Conservation (phyloP, 495 filamentous ascomycete genomes). For the Neurospora africana region DNA sequence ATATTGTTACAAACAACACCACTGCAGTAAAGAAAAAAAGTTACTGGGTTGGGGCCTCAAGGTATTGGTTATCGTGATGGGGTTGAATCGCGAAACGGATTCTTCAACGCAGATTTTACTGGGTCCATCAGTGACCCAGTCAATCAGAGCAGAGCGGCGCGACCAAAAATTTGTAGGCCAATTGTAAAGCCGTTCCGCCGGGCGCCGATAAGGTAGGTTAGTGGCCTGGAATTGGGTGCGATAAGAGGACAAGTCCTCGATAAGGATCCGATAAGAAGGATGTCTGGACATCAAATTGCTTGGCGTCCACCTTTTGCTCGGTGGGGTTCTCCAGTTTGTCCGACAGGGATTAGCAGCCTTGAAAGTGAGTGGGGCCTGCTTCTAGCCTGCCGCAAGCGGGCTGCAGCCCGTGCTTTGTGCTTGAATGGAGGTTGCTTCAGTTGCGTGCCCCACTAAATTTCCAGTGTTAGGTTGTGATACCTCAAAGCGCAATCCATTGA, state of each 20-base stretch:
- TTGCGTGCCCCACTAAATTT: neutral
- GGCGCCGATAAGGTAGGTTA: neutral
- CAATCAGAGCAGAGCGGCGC: slow-evolving; percentile 3
- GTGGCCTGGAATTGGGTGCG: neutral
- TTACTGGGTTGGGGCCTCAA: neutral
- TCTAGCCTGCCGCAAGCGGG: neutral
- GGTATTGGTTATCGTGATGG: neutral
- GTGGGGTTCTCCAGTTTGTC: neutral
- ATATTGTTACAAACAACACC: neutral
- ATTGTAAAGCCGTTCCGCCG: slow-evolving; percentile 19
- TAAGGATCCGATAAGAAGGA: neutral
- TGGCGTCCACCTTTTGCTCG: neutral
- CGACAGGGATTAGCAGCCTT: neutral
- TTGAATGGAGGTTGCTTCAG: neutral
- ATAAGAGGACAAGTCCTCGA: neutral
- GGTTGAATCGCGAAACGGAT: neutral
- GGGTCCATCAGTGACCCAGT: neutral
- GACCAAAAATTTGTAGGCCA: slow-evolving; percentile 22
- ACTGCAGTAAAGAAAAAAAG: neutral
- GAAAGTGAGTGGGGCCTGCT: neutral
- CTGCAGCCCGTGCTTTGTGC: neutral
- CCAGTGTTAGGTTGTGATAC: neutral
- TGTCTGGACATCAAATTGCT: neutral
- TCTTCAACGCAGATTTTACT: slow-evolving; percentile 14
- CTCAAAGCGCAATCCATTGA: neutral